Conservation (phyloP, 202 grass and related monocot species). For the Schoenoplectus tabernaemontani region DNA sequence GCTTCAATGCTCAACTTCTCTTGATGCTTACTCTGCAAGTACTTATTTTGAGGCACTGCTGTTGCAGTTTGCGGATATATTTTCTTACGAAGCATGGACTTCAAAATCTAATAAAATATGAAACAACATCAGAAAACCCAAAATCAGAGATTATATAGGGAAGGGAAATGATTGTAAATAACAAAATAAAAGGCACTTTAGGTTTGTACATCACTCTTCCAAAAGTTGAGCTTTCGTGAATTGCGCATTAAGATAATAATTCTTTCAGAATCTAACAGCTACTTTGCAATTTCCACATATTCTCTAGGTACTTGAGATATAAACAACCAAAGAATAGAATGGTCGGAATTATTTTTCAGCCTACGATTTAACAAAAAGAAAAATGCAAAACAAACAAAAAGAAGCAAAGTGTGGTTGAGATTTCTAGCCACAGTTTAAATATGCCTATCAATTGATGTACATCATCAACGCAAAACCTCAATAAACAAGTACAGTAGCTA, state of each 20-base stretch:
- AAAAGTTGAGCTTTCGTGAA: background rate
- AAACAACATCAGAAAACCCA: background rate
- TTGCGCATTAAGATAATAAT: background rate
- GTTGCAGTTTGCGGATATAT: conserved; percentile 57
- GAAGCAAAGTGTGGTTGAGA: background rate
- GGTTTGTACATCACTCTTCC: background rate
- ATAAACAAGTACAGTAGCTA: background rate
- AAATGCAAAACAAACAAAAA: background rate
- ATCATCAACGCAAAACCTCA: background rate
- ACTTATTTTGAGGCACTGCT: conserved; percentile 23
- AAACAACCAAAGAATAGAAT: background rate
- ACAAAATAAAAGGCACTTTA: background rate
- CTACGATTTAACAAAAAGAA: background rate
- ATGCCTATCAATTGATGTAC: background rate
- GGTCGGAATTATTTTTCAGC: background rate
- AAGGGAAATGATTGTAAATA: background rate
- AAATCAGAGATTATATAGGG: background rate
- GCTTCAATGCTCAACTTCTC: conserved; percentile 38
- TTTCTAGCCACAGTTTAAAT: background rate
- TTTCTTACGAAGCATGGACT: conserved; percentile 74
- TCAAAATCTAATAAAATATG: conserved; percentile 35
- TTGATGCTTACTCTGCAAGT: conserved; percentile 40
- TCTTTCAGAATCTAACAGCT: background rate
- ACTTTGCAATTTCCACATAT: background rate
- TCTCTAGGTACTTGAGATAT: background rate